These are phyloP conservation scores for Craspedostauros australis DNA, from an alignment of 108 stramenopile species.

Conservation along the genomic window DNA sequence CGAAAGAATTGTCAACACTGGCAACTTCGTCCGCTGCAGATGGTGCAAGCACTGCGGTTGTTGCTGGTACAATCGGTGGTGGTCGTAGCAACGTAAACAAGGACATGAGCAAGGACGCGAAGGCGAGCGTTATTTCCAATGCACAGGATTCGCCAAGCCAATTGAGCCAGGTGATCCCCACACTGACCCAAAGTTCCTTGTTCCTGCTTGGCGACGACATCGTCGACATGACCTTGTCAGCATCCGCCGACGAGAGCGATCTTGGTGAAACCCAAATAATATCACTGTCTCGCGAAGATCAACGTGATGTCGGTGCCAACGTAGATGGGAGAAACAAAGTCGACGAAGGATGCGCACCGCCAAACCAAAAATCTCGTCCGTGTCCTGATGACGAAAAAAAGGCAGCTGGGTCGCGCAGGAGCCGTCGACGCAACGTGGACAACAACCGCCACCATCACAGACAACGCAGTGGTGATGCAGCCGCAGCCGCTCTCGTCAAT, in stretches of 20 bases:
- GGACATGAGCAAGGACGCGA: background rate
- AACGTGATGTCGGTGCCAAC: no score
- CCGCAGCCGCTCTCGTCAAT: constrained; percentile 40
- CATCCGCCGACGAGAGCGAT: constrained; percentile 16
- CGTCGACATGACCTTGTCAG: constrained; percentile 27
- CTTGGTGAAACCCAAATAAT: background rate
- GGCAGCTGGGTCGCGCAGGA: background rate
- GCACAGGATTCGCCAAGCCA: background rate
- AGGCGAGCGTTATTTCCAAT: background rate
- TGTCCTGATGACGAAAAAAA: constrained; percentile 24
- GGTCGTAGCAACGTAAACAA: no score
- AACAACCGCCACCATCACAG: constrained; percentile 21
- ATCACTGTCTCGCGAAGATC: background rate
- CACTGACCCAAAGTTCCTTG: no score
- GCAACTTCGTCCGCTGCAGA: background rate
- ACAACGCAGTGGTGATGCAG: constrained; percentile 51
- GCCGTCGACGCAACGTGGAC: background rate
- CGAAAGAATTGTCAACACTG: constrained; percentile 1
- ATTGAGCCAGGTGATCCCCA: background rate
- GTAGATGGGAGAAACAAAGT: background rate
- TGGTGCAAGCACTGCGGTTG: no score
- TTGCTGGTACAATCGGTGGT: no score
- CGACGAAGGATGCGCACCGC: background rate
- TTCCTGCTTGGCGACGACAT: constrained; percentile 9
- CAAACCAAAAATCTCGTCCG: constrained; percentile 4